Evolutionary conservation across 768 basidiomycete species (phyloP), one percentile per base, ranked within the genome.

Genomic region (Trametes villosa): DNA sequence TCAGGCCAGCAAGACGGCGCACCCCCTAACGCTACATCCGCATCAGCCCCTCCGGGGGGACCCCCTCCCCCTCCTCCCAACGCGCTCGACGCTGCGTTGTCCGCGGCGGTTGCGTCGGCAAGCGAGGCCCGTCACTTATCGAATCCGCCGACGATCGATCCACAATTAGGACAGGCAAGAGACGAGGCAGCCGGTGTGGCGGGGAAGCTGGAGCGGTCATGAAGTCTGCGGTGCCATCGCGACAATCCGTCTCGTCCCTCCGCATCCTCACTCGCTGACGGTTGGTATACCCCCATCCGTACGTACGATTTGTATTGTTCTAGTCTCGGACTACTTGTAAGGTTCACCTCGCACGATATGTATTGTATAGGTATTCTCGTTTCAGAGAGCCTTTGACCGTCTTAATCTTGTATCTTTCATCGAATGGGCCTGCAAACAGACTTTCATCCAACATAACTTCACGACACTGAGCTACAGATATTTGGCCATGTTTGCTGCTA

Each of bases 141-240:
- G 48, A 58, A 55, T 30, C 56, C 57, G 46, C 60, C 64, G 15
- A 33, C 68, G 30, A 67, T 75, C 15, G 74, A 76, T 45, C 74
- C 74, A 1, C 69, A 71, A 58, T 63, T 75, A 18, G 73, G 74
- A 15, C 75, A 72, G 60, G 73, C 71, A 7, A 60, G 74, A 30
- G 72, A 71, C 29, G 75, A 76, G 67, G 74, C 74, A 9, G 72
- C 70, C 15, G 72, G 72, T 4, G 74, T 71, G 7, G 72, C 70
- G 4, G 70, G 70, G 20, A 67, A 71, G 55, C 61, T 75, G 20
- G 71, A 73, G 56, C 59, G 71, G 57, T 51, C 64, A 34, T 68
- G 53, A 54, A 38, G 46, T 13, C 15, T 33, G 9, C 2, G 41
- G 41, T 27, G 40, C 36, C 8, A 22, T 44, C 24, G 30, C 6